phyloP scores from a whole-genome alignment of 495 filamentous ascomycete species.

The Aspergillus hancockii region DNA sequence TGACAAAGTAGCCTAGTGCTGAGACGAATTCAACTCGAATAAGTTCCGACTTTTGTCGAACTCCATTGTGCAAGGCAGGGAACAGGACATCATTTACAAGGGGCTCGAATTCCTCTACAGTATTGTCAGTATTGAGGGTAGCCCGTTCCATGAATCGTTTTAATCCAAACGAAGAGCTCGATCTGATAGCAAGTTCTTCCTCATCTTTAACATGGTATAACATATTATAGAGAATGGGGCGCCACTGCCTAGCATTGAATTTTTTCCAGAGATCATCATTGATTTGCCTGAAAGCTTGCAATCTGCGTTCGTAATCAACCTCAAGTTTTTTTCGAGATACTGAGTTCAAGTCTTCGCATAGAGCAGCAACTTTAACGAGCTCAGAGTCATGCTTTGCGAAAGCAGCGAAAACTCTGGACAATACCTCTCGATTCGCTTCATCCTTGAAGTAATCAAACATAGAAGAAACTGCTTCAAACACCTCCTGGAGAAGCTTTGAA shows the following conservation, averaged over 20 bases:
- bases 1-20: conserved; percentile 76
- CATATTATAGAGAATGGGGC: conserved; percentile 87
- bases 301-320: conserved; percentile 80
- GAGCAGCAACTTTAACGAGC: conserved; percentile 60
- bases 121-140: conserved; percentile 34
- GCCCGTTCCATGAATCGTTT: conserved; percentile 75
- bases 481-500: conserved; percentile 42
- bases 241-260: conserved; percentile 79
- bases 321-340: conserved; percentile 66
- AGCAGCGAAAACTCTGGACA: conserved; percentile 70
- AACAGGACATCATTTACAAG: conserved; percentile 65
- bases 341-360: conserved; percentile 82
- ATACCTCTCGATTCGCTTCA: conserved; percentile 64
- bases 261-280: conserved; percentile 53
- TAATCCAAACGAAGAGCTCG: conserved; percentile 78
- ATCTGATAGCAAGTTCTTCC: conserved; percentile 83
- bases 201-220: conserved; percentile 83
- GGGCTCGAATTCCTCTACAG: conserved; percentile 43
- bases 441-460: conserved; percentile 89
- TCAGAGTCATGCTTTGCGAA: conserved; percentile 64
- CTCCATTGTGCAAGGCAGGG: conserved; percentile 73
- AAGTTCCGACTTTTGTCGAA: conserved; percentile 75
- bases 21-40: conserved; percentile 78
- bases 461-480: conserved; percentile 65
- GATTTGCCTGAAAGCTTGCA: conserved; percentile 74